Percentiles rank a stretch among this genome's conserved stretches.
These are phyloP conservation scores for Rhodotorula sp. DNA, from an alignment of 1,284 basidiomycete species.

Conservation along the genomic window DNA sequence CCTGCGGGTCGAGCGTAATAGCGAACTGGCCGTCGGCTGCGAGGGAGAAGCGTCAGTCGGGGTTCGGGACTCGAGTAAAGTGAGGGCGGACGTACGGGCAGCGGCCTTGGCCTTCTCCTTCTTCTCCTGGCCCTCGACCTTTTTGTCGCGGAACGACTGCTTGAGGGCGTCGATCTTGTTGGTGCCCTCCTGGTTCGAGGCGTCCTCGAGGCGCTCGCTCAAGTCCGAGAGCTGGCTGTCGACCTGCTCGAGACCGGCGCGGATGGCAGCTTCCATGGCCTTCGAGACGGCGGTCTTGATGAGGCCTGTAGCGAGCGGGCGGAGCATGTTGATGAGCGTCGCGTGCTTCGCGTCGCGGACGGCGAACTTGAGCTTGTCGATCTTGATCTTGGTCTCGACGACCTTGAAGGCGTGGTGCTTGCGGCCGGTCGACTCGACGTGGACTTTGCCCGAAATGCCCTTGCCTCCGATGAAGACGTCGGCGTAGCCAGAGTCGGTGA, in stretches of 20 bases:
- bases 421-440: constrained; percentile 50
- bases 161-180: constrained; percentile 56
- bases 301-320: constrained; percentile 68
- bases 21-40: constrained; percentile 34
- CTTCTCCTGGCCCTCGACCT: constrained; percentile 49
- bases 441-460: constrained; percentile 60
- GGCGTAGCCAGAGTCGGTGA: constrained; percentile 85
- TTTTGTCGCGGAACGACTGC: constrained; percentile 59
- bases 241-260: constrained; percentile 76
- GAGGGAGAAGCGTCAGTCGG: background rate
- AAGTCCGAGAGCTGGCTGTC: constrained; percentile 83
- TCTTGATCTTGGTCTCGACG: constrained; percentile 70
- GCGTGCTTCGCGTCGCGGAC: constrained; percentile 91
- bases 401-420: constrained; percentile 69
- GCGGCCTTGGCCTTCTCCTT: constrained; percentile 48
- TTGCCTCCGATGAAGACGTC: constrained; percentile 82
- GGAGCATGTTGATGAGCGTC: constrained; percentile 55
- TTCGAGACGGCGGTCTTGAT: constrained; percentile 89
- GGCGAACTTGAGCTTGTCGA: constrained; percentile 57
- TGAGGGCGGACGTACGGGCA: constrained; percentile 33
- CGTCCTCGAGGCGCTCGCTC: constrained; percentile 69
- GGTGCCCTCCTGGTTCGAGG: constrained; percentile 59
- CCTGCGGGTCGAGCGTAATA: constrained; percentile 55
- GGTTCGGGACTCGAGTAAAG: too few relatives aligned
- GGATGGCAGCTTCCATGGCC: constrained; percentile 73